Evolutionary conservation across 1,284 basidiomycete species (phyloP).

Genomic region (Phaffia rhodozyma): DNA sequence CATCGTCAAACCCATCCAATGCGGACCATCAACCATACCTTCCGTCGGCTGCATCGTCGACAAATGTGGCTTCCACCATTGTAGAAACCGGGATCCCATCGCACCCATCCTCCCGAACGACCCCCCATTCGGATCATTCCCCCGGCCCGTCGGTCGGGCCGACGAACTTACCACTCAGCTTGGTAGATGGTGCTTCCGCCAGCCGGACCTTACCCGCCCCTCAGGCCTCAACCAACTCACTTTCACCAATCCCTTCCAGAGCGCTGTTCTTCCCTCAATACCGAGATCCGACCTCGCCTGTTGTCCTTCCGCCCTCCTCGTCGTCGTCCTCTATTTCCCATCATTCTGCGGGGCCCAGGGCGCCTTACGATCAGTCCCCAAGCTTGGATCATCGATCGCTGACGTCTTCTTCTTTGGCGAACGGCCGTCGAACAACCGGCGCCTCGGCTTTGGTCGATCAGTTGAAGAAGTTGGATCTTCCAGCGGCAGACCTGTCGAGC

Average conservation of each 20-base stretch:
- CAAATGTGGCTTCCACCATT: neutral
- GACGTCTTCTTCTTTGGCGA: slow-evolving; percentile 5
- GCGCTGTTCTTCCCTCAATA: slow-evolving; percentile 15
- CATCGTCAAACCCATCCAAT: slow-evolving; percentile 28
- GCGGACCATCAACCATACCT: slow-evolving; percentile 15
- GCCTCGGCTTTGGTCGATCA: slow-evolving; percentile 34
- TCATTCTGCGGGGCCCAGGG: neutral
- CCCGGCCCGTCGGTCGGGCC: slow-evolving; percentile 29
- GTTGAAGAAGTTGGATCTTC: slow-evolving; percentile 35
- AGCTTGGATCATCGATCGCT: slow-evolving; percentile 25
- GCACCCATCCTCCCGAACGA: slow-evolving; percentile 4
- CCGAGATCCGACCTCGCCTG: slow-evolving; percentile 15
- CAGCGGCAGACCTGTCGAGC: slow-evolving; percentile 34
- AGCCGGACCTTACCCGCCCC: slow-evolving; percentile 32
- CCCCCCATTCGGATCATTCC: slow-evolving; percentile 12
- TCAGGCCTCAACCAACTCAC: slow-evolving; percentile 12
- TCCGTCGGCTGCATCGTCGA: slow-evolving; percentile 5
- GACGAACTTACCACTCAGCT: slow-evolving; percentile 26
- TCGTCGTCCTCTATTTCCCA: neutral
- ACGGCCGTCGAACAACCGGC: slow-evolving; percentile 19
- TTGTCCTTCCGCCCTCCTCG: slow-evolving; percentile 7
- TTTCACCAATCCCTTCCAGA: neutral
- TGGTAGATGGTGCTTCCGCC: slow-evolving; percentile 25
- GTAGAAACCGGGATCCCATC: neutral
- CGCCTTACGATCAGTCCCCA: slow-evolving; percentile 24